Base-by-base conservation (phyloP, 345 rosid species). In the Stellera chamaejasme region DNA sequence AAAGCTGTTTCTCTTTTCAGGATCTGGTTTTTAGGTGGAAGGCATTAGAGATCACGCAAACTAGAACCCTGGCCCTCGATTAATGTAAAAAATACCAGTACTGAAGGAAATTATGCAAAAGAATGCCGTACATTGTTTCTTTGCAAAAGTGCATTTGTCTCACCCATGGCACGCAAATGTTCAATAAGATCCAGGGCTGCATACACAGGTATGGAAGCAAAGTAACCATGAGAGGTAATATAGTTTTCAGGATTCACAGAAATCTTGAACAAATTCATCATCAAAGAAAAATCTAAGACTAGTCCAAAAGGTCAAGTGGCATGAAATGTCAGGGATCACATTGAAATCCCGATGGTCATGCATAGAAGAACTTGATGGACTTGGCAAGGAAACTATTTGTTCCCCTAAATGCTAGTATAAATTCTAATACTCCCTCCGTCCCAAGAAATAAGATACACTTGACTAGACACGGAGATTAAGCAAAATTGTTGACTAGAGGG, bases 111-210 rank as follows among this genome's bases (percentile, higher is more conserved):
- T 48, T 44, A 54, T 53, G 39, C n/a, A 1, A 25, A 45, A 69
- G 50, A 60, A 43, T 48, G 50, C 56, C 77, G 66, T 67, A 72
- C 99, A 50, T 75, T 76, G 75, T 69, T 79, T 61, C 97, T 84
- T 65, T 87, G 81, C 62, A 87, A 72, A 77, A 93, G 94, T 67
- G 91, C 97, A 71, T 89, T 93, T 23, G 94, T 93, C 75, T 93
- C 99, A 13, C 99, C 99, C 99, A 93, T 89, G 36, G 91, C 62
- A 52, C 96, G 96, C 48, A 93, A 82, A 77, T 93, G 97, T 67
- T 93, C 96, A 58, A 93, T 89, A 69, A 93, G 82, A 71, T 93
- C 96, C 71, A 93, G 27, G 59, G 99, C 99, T 93, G 68, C 58
- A 67, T 13, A 16, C 9, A 43, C 28, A 58, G 27, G 46, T 41